Base-by-base conservation (phyloP, 192 early-diverging fungal genomes). In the Entophlyctis luteolus region DNA sequence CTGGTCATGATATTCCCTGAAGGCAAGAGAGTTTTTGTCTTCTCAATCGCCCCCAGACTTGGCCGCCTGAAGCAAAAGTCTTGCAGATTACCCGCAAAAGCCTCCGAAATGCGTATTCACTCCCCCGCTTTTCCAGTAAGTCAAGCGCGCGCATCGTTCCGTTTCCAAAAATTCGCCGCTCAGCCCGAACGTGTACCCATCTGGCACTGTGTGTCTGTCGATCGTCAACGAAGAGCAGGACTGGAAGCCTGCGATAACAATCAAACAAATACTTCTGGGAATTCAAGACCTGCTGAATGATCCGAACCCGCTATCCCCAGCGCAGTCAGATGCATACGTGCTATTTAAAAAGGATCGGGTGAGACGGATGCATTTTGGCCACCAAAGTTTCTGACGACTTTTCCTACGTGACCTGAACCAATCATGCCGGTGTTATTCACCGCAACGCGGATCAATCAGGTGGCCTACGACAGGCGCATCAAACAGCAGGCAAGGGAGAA, bases 181-280 rank as follows among this genome's bases (percentile, higher is more conserved):
- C 63, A 66, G 63, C 71, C 95, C 95, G 2, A 99, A 99, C 69
- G 87, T 98, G 23, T 98, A 96, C 67, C 96, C 96, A 20, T 94
- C 92, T 2, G 96, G 96, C 59, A 97, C 94, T 2, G 93, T 99
- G 22, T 99, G 96, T 60, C 78, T 99, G 46, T 95, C 93, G 0
- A 99, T 99, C 67, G 75, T 99, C 54, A 94, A 96, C 65, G 94
- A 92, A 48, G 94, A 97, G 18, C 88, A 98, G 62, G 95, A 80
- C 59, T 82, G 77, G 77, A 79, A 82, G 62, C 77, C 76, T 0
- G 88, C 91, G 20, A 95, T 99, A 59, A 96, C 92, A 3, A 79
- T 99, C 55, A 99, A 99, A 60, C 95, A 98, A 86, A 95, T 98
- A 63, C 73, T 98, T 37, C 78, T 96, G 22, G 96, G 96, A 39